Evolutionary conservation across 441 rosid species (phyloP), one percentile per base, ranked within the genome.

Genomic region (Populus hybrid): DNA sequence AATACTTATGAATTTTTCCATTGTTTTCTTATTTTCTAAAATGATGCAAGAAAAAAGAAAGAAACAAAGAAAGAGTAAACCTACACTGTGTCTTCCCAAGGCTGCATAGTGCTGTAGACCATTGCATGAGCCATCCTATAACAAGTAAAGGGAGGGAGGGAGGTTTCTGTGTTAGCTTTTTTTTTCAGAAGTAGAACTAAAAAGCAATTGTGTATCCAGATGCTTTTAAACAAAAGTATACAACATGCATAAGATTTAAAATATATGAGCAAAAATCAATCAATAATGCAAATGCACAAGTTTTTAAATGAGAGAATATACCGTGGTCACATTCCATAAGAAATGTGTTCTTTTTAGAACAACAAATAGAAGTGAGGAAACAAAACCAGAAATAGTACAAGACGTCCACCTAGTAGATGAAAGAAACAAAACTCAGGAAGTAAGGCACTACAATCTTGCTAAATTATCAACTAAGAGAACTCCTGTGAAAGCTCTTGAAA

Each of bases 21-120:
- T 46, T 46, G 19, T 46, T 14, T 46, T 14, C 40, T 18, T 8
- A 24, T 77, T 77, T 72, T 35, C 12, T 2, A 35, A 9, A 72
- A 66, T 32, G 11, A 67, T 16, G 34, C 7, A 26, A 7, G n/a
- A 34, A 46, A 16, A 0, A 34, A 9, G 7, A 14, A 32, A 68
- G 14, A 11, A n/a, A 53, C 0, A 42, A 2, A 19, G 10, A 42
- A 46, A 2, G 59, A 80, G 83, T 72, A 77, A 83, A 76, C 95
- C 24, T 87, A 94, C 98, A 86, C 86, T 85, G 82, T 92, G 88
- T 83, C 97, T 91, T 86, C 98, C 98, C 81, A 94, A 82, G 81
- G 98, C 98, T 80, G 98, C 97, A 85, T 94, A 94, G 83, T 94
- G 98, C 80, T 94, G 97, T 74, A 94, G 80, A 82, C 98, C 98